phyloP scores from a whole-genome alignment of 768 basidiomycete species.

The Leucocoprinus leucothites region DNA sequence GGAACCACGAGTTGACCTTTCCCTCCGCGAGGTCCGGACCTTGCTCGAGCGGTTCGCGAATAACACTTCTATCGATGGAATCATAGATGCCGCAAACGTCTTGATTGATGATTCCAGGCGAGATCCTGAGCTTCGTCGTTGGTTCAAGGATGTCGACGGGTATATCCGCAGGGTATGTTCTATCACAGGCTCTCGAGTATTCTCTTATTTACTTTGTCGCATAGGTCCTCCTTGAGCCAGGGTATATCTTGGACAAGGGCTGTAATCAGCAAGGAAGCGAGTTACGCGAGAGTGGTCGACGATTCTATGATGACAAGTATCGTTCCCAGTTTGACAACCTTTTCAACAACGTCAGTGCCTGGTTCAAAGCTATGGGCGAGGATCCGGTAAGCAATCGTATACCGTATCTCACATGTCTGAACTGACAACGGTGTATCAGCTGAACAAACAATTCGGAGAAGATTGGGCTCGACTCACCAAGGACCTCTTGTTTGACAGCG shows the following conservation, averaged over 20 bases:
- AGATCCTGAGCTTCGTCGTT: constrained; percentile 71
- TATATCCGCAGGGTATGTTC: constrained; percentile 68
- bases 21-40: constrained; percentile 64
- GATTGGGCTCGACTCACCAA: constrained; percentile 80
- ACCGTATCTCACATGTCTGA: not conserved
- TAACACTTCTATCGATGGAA: constrained; percentile 56
- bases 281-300: constrained; percentile 67
- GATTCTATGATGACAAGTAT: constrained; percentile 70
- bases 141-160: constrained; percentile 61
- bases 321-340: constrained; percentile 78
- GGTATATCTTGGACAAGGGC: constrained; percentile 80
- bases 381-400: constrained; percentile 61
- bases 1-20: constrained; percentile 54
- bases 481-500: constrained; percentile 78
- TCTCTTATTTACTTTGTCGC: not conserved
- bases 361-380: constrained; percentile 82
- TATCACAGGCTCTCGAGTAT: constrained; percentile 18
- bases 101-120: constrained; percentile 72
- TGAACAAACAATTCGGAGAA: constrained; percentile 75
- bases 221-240: constrained; percentile 72
- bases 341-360: constrained; percentile 66
- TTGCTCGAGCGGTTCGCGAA: constrained; percentile 92
- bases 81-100: constrained; percentile 67
- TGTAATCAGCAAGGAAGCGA: constrained; percentile 62
- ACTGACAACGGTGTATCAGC: constrained; percentile 18